Percentiles rank a stretch among this genome's conserved stretches.
These are phyloP conservation scores for Oryza rufipogon DNA, from an alignment of 176 grass and related monocot genomes.

Conservation along the genomic window DNA sequence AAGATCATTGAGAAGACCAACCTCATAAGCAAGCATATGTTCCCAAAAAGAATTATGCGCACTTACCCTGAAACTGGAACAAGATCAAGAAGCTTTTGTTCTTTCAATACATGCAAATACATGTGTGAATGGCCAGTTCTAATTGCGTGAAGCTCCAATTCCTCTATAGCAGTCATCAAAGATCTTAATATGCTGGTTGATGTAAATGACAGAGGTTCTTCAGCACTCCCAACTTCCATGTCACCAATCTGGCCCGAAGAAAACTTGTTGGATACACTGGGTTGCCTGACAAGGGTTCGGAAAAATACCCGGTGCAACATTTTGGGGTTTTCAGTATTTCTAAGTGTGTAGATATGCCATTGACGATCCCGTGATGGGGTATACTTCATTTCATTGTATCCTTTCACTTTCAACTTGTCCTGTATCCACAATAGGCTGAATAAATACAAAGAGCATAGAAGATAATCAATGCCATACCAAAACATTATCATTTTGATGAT, in stretches of 20 bases:
- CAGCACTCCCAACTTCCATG: conserved; percentile 39
- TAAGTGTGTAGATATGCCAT: conserved; percentile 91
- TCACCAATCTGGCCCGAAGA: conserved; percentile 49
- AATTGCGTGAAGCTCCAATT: conserved; percentile 86
- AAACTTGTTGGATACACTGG: conserved; percentile 58
- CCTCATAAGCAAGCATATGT: conserved; percentile 16
- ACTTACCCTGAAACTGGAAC: conserved; percentile 79
- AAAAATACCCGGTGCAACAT: conserved; percentile 89
- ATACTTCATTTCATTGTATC: conserved; percentile 85
- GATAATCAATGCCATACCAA: conserved; percentile 28
- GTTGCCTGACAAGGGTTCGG: conserved; percentile 83
- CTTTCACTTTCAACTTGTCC: conserved; percentile 90
- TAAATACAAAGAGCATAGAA: conserved; percentile 21
- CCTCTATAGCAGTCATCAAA: conserved; percentile 78
- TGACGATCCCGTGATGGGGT: conserved; percentile 94
- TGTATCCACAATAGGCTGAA: conserved; percentile 40
- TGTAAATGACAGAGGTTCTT: conserved; percentile 72
- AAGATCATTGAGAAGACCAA: conserved; percentile 13
- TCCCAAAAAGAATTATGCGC: conserved; percentile 1
- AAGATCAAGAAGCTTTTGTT: conserved; percentile 83
- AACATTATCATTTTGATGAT: conserved; percentile 22
- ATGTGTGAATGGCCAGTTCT: conserved; percentile 94
- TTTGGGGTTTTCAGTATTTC: conserved; percentile 67
- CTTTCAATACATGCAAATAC: conserved; percentile 80
- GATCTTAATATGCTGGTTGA: conserved; percentile 86